Conservation (phyloP, 2,329 filamentous ascomycete species). For the Fusarium metavorans region DNA sequence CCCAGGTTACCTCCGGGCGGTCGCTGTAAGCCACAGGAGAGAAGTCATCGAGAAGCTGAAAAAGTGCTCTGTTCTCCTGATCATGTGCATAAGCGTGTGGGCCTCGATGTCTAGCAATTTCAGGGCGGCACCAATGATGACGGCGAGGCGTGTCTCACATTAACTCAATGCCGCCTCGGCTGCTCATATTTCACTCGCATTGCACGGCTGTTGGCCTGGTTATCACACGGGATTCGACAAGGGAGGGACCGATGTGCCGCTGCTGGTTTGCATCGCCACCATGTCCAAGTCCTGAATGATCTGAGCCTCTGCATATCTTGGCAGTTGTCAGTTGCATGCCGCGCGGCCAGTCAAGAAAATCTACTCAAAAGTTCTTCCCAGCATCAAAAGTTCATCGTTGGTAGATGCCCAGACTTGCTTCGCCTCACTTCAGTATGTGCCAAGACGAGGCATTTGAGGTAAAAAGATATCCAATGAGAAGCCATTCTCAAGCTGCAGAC, state of each 20-base stretch:
- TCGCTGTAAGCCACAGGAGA: slow-evolving; percentile 3
- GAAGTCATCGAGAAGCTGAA: not conserved
- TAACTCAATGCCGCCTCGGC: not conserved
- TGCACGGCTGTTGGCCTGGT: slow-evolving; percentile 1
- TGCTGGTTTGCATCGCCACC: not conserved
- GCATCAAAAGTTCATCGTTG: not conserved
- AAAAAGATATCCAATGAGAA: not conserved
- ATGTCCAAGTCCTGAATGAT: not conserved
- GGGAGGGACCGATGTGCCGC: not conserved
- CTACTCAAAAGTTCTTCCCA: not conserved
- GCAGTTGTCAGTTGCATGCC: not conserved
- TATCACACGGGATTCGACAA: not conserved
- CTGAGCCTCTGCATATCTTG: not conserved
- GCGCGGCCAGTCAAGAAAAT: not conserved
- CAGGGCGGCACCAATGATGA: not conserved
- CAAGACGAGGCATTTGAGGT: not conserved
- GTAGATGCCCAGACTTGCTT: not conserved
- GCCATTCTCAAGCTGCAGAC: not conserved
- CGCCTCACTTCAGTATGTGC: not conserved
- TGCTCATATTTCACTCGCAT: not conserved
- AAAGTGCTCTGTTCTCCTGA: not conserved
- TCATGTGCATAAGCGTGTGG: slow-evolving; percentile 1
- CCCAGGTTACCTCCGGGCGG: not conserved
- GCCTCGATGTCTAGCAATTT: not conserved
- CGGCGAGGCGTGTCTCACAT: not conserved